phyloP scores from a whole-genome alignment of 176 grass and related monocot genomes.

The Aegilops sharonensis region DNA sequence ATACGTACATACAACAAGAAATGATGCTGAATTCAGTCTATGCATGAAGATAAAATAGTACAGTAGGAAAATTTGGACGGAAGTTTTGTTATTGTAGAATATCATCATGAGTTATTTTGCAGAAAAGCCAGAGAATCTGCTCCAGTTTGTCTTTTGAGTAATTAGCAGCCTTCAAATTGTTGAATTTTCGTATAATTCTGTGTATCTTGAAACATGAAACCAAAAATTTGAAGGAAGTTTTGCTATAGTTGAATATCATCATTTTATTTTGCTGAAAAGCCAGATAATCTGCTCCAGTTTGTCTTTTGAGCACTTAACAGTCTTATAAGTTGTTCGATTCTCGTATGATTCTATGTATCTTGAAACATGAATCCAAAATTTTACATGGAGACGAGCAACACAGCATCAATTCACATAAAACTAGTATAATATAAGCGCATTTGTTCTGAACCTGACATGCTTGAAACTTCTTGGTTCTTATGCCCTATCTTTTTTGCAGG shows the following conservation, averaged over 20 bases:
- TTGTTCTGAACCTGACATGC: background rate
- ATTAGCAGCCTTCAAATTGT: background rate
- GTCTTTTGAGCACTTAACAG: background rate
- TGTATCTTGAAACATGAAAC: background rate
- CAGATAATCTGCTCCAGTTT: background rate
- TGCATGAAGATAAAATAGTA: background rate
- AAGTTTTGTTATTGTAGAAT: background rate
- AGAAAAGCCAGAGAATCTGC: background rate
- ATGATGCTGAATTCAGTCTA: background rate
- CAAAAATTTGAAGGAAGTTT: background rate
- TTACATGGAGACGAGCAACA: background rate
- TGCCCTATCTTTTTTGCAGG: background rate
- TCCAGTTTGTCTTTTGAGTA: background rate
- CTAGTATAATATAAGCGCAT: background rate
- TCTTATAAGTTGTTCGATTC: constrained; percentile 14
- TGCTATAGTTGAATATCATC: background rate
- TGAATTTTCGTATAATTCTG: background rate
- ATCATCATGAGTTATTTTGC: background rate
- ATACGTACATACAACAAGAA: background rate
- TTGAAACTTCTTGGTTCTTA: background rate
- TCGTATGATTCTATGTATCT: background rate
- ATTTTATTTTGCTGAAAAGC: background rate
- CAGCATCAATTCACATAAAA: background rate
- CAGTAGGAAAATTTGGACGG: background rate
- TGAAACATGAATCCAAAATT: constrained; percentile 18